Conservation (phyloP, 345 rosid species). For the Corchorus capsularis region DNA sequence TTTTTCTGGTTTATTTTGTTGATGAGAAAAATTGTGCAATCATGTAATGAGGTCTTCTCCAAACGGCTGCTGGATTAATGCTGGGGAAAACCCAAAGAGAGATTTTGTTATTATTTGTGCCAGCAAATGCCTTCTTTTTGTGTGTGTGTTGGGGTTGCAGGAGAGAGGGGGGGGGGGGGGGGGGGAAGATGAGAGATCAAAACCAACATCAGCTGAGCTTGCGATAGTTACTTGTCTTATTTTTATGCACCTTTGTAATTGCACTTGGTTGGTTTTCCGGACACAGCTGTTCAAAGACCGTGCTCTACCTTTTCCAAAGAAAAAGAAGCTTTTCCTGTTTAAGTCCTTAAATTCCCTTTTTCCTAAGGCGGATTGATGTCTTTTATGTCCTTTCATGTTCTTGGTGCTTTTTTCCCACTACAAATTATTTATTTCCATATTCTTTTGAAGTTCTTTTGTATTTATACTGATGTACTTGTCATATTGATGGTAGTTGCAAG, state of each 20-base stretch:
- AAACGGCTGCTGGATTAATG: background rate
- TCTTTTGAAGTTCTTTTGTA: background rate
- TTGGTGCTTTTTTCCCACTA: background rate
- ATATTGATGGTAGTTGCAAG: background rate
- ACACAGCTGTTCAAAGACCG: background rate
- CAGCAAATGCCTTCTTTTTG: background rate
- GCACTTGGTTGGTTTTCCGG: background rate
- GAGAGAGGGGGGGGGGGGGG: too few relatives aligned
- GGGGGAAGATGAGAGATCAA: background rate
- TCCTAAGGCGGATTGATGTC: background rate
- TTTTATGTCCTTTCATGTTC: conserved; percentile 3
- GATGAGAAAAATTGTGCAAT: background rate
- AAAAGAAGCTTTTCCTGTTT: too few relatives aligned
- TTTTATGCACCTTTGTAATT: background rate
- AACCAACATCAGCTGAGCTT: too few relatives aligned
- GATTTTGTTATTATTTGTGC: background rate
- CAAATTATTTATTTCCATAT: background rate
- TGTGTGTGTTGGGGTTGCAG: too few relatives aligned
- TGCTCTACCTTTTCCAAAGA: background rate
- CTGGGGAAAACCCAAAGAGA: background rate
- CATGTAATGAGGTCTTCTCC: background rate
- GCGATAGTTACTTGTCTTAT: background rate
- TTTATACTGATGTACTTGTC: background rate
- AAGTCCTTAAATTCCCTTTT: background rate
- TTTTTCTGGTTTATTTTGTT: background rate